Percentiles rank a stretch among this genome's conserved stretches.
Evolutionary conservation across 768 basidiomycete species (phyloP).

Genomic region (Leccinum broughii): DNA sequence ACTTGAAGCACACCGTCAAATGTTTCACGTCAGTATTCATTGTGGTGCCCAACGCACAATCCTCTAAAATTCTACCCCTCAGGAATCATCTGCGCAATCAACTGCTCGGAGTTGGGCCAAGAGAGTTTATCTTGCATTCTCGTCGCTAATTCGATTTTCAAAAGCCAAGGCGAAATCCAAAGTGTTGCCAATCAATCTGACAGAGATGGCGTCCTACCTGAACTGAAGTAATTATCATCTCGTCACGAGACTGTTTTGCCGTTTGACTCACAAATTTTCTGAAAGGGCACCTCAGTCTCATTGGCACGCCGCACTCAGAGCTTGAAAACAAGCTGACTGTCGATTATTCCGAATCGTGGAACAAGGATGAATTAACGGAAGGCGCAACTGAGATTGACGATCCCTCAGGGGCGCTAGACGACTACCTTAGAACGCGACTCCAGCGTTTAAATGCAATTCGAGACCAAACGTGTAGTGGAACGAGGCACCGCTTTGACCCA

Average conservation of each 20-base stretch:
- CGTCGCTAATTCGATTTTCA: conserved; percentile 3
- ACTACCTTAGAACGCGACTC: background rate
- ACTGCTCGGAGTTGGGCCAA: conserved; percentile 14
- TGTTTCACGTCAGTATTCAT: conserved; percentile 50
- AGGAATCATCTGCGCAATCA: conserved; percentile 18
- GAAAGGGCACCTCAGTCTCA: background rate
- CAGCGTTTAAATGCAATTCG: background rate
- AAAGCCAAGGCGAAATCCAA: background rate
- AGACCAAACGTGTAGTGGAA: background rate
- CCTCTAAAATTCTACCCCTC: background rate
- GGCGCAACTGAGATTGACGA: background rate
- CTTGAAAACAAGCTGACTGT: background rate
- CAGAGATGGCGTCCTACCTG: conserved; percentile 2
- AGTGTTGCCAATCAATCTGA: background rate
- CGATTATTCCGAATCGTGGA: background rate
- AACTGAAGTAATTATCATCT: conserved; percentile 6
- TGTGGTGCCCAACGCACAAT: background rate
- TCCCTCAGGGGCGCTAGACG: background rate
- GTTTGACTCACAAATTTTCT: background rate
- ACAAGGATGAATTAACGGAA: background rate
- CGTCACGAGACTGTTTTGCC: background rate
- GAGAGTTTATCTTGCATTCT: conserved; percentile 10
- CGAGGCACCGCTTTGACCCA: conserved; percentile 46
- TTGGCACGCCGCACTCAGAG: background rate
- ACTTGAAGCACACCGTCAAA: conserved; percentile 64